phyloP scores from a whole-genome alignment of 257 asterid genomes.

The Capsicum chinense region DNA sequence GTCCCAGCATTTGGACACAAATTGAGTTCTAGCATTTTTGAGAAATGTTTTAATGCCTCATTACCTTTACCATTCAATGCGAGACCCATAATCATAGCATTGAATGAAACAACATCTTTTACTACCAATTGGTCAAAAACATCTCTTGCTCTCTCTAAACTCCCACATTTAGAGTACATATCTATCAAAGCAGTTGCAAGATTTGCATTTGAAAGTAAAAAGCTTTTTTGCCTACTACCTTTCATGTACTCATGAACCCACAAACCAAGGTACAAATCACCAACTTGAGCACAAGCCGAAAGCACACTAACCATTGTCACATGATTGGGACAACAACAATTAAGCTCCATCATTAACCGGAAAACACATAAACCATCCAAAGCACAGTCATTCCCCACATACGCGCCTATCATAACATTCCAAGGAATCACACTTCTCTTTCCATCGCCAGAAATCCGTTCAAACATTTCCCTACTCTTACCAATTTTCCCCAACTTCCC shows the following conservation, averaged over 20 bases:
- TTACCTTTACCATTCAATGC: slow-evolving; percentile 69
- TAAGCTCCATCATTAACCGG: slow-evolving; percentile 50
- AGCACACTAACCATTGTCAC: slow-evolving; percentile 78
- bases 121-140: slow-evolving; percentile 48
- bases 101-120: slow-evolving; percentile 72
- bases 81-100: slow-evolving; percentile 82
- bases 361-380: slow-evolving; percentile 61
- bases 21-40: slow-evolving; percentile 46
- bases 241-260: slow-evolving; percentile 68
- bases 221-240: slow-evolving; percentile 46
- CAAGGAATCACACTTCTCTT: slow-evolving; percentile 65
- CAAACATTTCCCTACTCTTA: slow-evolving; percentile 60
- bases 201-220: slow-evolving; percentile 56
- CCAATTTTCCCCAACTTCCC: slow-evolving; percentile 61
- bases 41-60: slow-evolving; percentile 58
- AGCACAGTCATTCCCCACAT: slow-evolving; percentile 58
- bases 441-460: slow-evolving; percentile 55
- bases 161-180: slow-evolving; percentile 81
- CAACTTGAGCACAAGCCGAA: slow-evolving; percentile 78
- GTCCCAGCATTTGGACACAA: slow-evolving; percentile 56
- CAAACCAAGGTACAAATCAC: slow-evolving; percentile 64
- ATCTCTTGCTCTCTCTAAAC: slow-evolving; percentile 50
- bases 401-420: slow-evolving; percentile 69
- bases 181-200: slow-evolving; percentile 78
- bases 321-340: slow-evolving; percentile 64